Conservation (phyloP, 441 rosid species). For the Erodium moschatum region DNA sequence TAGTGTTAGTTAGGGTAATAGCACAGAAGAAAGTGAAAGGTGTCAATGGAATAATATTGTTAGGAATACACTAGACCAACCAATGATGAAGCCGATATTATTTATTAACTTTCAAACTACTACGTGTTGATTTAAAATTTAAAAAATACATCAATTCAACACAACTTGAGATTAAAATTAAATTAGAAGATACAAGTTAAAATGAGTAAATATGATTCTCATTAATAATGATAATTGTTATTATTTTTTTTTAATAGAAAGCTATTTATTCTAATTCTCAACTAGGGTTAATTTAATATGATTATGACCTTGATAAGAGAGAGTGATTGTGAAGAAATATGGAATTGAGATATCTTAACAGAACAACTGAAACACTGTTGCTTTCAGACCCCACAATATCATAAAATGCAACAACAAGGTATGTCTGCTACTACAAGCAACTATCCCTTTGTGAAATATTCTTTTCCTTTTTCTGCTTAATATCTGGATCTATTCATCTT, state of each 20-base stretch:
- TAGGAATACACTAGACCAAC: neutral
- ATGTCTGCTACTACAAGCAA: slow-evolving; percentile 1
- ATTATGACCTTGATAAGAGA: neutral
- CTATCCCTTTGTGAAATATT: neutral
- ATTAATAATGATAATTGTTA: too few relatives aligned
- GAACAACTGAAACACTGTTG: neutral
- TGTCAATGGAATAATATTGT: neutral
- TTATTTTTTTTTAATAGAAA: too few relatives aligned
- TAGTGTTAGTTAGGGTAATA: neutral
- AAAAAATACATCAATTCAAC: too few relatives aligned
- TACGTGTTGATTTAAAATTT: neutral
- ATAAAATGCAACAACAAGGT: neutral
- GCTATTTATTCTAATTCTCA: too few relatives aligned
- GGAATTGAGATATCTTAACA: neutral
- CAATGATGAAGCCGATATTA: neutral
- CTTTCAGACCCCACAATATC: neutral
- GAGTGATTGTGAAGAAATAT: neutral
- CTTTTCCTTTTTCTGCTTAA: neutral
- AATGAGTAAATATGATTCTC: too few relatives aligned
- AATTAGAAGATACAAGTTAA: too few relatives aligned
- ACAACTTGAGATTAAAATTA: too few relatives aligned
- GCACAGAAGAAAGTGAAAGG: neutral
- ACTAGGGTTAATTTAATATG: neutral
- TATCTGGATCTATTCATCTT: too few relatives aligned
- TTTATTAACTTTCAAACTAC: too few relatives aligned